Evolutionary conservation across 805 yeast species (phyloP).

Genomic region (Allodekkera sacchari): DNA sequence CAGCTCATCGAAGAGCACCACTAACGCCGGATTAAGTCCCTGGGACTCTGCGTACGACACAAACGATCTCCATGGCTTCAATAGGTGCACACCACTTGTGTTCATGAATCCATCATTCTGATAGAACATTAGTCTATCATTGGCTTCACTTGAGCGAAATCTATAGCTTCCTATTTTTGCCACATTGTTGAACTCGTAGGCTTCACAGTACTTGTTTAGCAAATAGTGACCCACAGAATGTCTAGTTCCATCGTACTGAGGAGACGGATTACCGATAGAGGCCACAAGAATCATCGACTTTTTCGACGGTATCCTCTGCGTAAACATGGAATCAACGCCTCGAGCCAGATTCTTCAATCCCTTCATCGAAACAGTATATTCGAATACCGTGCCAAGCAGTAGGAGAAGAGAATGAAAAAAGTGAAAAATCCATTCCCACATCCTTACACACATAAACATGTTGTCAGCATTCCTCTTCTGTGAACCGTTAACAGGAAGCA

Average conservation of each 20-base stretch:
- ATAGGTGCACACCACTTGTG: slow-evolving; percentile 41
- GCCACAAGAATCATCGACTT: slow-evolving; percentile 28
- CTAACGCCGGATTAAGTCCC: slow-evolving; percentile 30
- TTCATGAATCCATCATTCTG: slow-evolving; percentile 50
- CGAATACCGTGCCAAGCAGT: too few species aligned
- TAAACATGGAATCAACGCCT: slow-evolving; percentile 5
- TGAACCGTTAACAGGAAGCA: too few species aligned
- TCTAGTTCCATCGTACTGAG: slow-evolving; percentile 49
- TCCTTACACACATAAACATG: too few species aligned
- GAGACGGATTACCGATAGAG: slow-evolving; percentile 75
- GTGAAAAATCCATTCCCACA: too few species aligned
- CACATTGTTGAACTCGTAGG: slow-evolving; percentile 12
- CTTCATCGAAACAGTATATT: too few species aligned
- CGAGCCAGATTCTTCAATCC: too few species aligned
- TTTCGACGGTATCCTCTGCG: slow-evolving; percentile 7
- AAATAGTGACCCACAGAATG: slow-evolving; percentile 73
- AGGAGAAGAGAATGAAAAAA: too few species aligned
- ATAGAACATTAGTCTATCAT: slow-evolving; percentile 12
- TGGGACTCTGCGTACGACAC: slow-evolving; percentile 13
- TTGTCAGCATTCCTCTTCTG: too few species aligned
- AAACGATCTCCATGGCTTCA: slow-evolving; percentile 34
- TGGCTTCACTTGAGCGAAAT: slow-evolving; percentile 12
- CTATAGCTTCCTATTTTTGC: slow-evolving; percentile 16
- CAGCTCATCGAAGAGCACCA: slow-evolving; percentile 76
- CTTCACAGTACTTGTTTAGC: slow-evolving; percentile 25